These are phyloP conservation scores for Petasospora rhodanensis DNA, from an alignment of 1,139 yeast species.

Conservation along the genomic window DNA sequence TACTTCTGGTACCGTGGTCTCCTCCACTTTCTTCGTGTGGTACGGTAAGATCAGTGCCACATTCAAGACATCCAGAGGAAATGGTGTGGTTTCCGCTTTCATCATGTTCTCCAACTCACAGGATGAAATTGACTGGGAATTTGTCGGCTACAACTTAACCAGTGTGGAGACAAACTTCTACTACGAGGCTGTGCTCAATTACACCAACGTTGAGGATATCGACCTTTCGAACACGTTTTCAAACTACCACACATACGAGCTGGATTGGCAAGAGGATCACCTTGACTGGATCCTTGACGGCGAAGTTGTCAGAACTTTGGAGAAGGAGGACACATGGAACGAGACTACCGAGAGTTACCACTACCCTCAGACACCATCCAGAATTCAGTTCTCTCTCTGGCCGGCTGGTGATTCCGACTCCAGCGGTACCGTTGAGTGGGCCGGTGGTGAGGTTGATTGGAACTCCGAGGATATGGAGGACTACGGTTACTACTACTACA, in stretches of 20 bases:
- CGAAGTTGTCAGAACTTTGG: slow-evolving; percentile 58
- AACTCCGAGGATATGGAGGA: slow-evolving; percentile 63
- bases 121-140: slow-evolving; percentile 89
- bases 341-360: slow-evolving; percentile 50
- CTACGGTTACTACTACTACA: slow-evolving; percentile 75
- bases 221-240: slow-evolving; percentile 51
- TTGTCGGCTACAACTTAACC: slow-evolving; percentile 67
- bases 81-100: slow-evolving; percentile 84
- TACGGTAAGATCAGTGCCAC: slow-evolving; percentile 74
- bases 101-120: slow-evolving; percentile 79
- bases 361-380: slow-evolving; percentile 90
- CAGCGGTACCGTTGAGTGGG: slow-evolving; percentile 85
- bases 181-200: slow-evolving; percentile 68
- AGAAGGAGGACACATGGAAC: slow-evolving; percentile 65
- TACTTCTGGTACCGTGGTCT: slow-evolving; percentile 75
- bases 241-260: slow-evolving; percentile 69
- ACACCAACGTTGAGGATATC: slow-evolving; percentile 51
- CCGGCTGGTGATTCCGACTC: slow-evolving; percentile 77
- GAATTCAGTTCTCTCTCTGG: slow-evolving; percentile 86
- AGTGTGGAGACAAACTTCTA: slow-evolving; percentile 74
- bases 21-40: slow-evolving; percentile 80
- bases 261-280: slow-evolving; percentile 80
- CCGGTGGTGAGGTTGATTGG: slow-evolving; percentile 90
- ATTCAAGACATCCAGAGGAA: slow-evolving; percentile 67
- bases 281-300: slow-evolving; percentile 78